Conservation (phyloP, 345 rosid species). For the Gossypioides kirkii region DNA sequence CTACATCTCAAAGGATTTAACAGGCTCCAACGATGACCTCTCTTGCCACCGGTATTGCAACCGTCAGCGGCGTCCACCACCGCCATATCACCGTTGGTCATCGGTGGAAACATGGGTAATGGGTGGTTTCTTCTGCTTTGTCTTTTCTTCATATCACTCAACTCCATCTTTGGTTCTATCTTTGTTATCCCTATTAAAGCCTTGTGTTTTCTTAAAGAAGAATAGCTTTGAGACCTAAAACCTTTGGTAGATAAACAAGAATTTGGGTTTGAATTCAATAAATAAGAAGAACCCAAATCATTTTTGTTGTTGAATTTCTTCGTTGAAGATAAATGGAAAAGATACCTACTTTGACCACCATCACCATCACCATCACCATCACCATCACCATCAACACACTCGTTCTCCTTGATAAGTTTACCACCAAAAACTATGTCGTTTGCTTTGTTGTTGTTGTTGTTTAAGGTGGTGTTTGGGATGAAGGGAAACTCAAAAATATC, state of each 20-base stretch:
- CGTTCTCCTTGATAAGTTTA: neutral
- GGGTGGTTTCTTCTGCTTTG: constrained; percentile 26
- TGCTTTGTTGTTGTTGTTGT: neutral
- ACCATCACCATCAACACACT: neutral
- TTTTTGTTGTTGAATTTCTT: neutral
- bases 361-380: too few relatives aligned
- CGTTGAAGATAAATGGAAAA: neutral
- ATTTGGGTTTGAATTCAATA: neutral
- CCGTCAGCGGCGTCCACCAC: neutral
- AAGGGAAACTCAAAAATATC: constrained; percentile 26
- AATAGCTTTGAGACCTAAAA: neutral
- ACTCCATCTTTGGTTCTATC: constrained; percentile 32
- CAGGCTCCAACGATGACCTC: constrained; percentile 8
- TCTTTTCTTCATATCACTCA: constrained; percentile 39
- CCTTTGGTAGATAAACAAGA: neutral
- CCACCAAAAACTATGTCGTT: constrained; percentile 25
- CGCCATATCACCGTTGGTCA: neutral
- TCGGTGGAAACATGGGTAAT: constrained; percentile 24
- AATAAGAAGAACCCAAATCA: neutral
- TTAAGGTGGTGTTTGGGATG: neutral
- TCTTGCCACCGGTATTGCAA: neutral
- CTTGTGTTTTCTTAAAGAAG: constrained; percentile 14
- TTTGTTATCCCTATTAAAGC: constrained; percentile 32
- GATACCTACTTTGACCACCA: neutral
- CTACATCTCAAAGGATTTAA: constrained; percentile 15